Evolutionary conservation across 148 eudicot species (phyloP), one percentile per base, ranked within the genome.

Genomic region (Nepenthes gracilis): DNA sequence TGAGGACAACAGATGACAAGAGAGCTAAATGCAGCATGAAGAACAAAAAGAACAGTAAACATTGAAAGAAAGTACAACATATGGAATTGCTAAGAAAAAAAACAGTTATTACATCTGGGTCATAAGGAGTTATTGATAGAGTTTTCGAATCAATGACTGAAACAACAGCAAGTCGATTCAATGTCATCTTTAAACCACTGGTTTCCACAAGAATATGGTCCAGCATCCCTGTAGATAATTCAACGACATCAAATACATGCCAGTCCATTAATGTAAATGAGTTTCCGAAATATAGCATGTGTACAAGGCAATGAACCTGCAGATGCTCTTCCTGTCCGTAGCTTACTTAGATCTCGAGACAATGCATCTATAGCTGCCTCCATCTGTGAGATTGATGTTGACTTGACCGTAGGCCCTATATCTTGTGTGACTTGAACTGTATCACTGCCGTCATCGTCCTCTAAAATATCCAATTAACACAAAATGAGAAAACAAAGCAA

Each of bases 151-250:
- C 98, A 33, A 88, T 54, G 38, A 88, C 87, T 40, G 96, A 88
- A 50, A 88, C 88, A 74, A 84, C 82, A 73, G 98, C 96, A 73
- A 92, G 45, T 55, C 80, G 77, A 67, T 70, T 83, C 53, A 92
- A 72, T 43, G 85, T 79, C 75, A 81, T 84, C 81, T 88, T 92
- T 61, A 82, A 79, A 57, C 98, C 98, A 56, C 66, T 65, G 38
- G 87, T 73, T 72, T 88, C 95, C 54, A 92, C 96, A 43, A 92
- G 82, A 58, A 92, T 88, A 66, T 92, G 98, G 61, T 92, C 98
- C 45, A 92, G 84, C 91, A 92, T 92, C 53, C 98, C 98, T 92
- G 79, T 37, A 71, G 5, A 52, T 35, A 60, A 6, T 12, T 14
- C 35, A 58, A 38, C 36, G 34, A 43, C 40, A 55, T 55, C 33